Base-by-base conservation (phyloP, 768 basidiomycete genomes). In the Holtermannia corniformis region DNA sequence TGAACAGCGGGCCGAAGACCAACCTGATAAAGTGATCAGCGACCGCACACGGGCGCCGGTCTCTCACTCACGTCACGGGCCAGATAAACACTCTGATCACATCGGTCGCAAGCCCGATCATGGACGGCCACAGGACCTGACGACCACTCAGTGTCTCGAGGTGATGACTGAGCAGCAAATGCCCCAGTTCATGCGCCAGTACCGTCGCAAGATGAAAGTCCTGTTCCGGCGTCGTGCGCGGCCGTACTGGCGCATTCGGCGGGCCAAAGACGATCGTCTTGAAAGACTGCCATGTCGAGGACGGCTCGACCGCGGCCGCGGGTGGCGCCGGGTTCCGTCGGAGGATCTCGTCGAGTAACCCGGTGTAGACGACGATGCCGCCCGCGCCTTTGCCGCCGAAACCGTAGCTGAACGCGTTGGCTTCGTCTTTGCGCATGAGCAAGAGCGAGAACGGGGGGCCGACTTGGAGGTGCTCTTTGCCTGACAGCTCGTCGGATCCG, bases 381-480 rank as follows among this genome's bases (percentile, higher is more conserved):
- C 89, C 91, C 0, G 84, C 87, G 32, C 87, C 86, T 62, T 90
- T 82, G 12, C 89, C 89, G 3, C 71, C 70, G 60, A 96, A 97
- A 1, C 93, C 93, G 66, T 92, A 96, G 1, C 86, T 87, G 71
- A 99, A 95, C 1, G 95, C 93, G 64, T 96, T 99, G 7, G 81
- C 78, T 54, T 87, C 84, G 0, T 87, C 83, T 55, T 83, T 82
- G 47, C 96, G 87, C 44, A 93, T 81, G n/a, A 99, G 70, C 42
- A 99, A 78, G 4, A 99, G 75, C 27, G 87, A 86, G 68, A 92
- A 97, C 0, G 90, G 90, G 24, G 89, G 87, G 0, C 88, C 89
- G 10, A 85, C 75, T 46, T 61, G 55, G 4, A 71, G 51, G 59
- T 72, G 70, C 47, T 70, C 68, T 44, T 25, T 50, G 16, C 67